Evolutionary conservation across 1,284 basidiomycete genomes (phyloP), one percentile per base, ranked within the genome.

Genomic region (Microbotryomycetes sp.): DNA sequence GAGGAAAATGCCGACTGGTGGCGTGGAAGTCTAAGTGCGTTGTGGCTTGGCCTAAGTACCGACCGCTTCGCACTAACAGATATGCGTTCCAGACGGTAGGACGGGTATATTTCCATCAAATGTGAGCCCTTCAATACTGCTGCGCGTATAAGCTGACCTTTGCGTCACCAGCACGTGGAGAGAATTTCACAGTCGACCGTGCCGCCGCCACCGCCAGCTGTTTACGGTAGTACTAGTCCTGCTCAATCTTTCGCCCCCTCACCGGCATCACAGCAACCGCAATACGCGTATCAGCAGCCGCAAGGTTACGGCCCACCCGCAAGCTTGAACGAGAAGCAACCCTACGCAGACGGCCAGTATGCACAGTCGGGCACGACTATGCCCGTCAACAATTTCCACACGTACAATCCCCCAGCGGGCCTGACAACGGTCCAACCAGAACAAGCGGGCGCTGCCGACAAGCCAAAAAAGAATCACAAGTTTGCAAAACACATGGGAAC

Each of bases 1-100:
- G 81, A 84, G 71, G 82, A 79, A n/a, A 85, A 85, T 61, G 63
- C 74, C 0, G 83, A 85, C 66, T 85, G 84, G 84, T 84, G 81
- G 81, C 55, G 54, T 31, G 64, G 64, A 2, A 23, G 29, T 7
- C 41, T 62, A 3, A 54, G 60, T 64, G 31, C 27, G 5, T 16
- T 3, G 26, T 13, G 15, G 27, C 21, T 6, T 16, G 21, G 18
- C 23, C 1, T 3, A 27, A 11, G 5, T 30, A 13, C 7, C 4
- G 2, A 23, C 47, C 45, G 1, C 27, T 23, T 3, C 21, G 11
- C 16, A 18, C 45, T 28, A 15, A 31, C 2, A 3, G 2, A 4
- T 26, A n/a, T n/a, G 3, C 18, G 15, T 16, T 15, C 7, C 50
- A 61, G 63, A 57, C 45, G 64, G 61, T 4, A 28, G 45, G 23